phyloP scores from a whole-genome alignment of 805 yeast genomes.

The Teunomyces funiuensis region DNA sequence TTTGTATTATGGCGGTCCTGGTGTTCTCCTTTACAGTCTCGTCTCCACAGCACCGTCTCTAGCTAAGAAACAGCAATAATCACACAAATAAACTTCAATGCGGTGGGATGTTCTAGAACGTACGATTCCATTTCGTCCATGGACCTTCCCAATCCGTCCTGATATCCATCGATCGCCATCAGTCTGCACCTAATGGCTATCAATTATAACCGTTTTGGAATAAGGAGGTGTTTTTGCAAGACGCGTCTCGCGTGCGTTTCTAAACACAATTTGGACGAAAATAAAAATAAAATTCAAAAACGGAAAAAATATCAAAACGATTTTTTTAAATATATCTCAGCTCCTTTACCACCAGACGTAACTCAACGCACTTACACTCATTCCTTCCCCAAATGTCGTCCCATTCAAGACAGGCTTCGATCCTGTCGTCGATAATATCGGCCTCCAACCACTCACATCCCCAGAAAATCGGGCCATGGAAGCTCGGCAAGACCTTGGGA shows the following conservation, averaged over 20 bases:
- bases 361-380: not conserved
- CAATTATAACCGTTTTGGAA: conserved; percentile 1
- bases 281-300: not conserved
- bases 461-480: conserved; percentile 76
- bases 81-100: no score
- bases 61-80: no score
- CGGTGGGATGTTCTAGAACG: not conserved
- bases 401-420: conserved; percentile 62
- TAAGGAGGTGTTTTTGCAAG: conserved; percentile 4
- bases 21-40: not conserved
- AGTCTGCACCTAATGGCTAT: not conserved
- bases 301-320: not conserved
- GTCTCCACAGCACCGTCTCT: not conserved
- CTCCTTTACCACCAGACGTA: not conserved
- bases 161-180: no score
- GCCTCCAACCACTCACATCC: conserved; percentile 47
- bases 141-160: not conserved
- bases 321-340: conserved; percentile 2
- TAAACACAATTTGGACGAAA: conserved; percentile 2
- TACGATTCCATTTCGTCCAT: not conserved
- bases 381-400: conserved; percentile 5
- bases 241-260: conserved; percentile 6
- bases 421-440: conserved; percentile 55
- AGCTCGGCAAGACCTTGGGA: conserved; percentile 74
- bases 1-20: not conserved